Evolutionary conservation across 306 rosid genomes (phyloP).

Genomic region (Rosa chinensis): DNA sequence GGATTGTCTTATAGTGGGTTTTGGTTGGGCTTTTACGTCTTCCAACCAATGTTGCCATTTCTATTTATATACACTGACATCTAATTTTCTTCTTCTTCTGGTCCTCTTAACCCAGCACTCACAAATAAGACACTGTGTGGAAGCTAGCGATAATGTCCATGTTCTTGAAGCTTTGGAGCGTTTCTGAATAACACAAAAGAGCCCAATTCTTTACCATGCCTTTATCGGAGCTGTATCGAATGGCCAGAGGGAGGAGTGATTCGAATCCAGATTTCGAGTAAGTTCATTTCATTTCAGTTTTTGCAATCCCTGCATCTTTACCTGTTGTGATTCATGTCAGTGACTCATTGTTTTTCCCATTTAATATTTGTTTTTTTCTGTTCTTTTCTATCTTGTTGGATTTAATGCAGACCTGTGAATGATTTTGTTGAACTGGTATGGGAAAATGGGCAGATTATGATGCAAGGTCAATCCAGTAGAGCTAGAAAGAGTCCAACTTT

Average conservation of each 20-base stretch:
- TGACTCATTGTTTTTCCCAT: not conserved
- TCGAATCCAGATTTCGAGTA: slow-evolving; percentile 61
- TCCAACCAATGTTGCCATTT: slow-evolving; percentile 22
- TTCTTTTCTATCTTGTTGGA: slow-evolving; percentile 22
- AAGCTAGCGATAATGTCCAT: slow-evolving; percentile 34
- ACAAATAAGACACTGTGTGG: slow-evolving; percentile 22
- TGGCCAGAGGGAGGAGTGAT: slow-evolving; percentile 59
- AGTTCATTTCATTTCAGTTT: slow-evolving; percentile 34
- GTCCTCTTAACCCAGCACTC: slow-evolving; percentile 32
- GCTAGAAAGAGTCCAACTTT: slow-evolving; percentile 56
- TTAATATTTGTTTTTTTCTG: slow-evolving; percentile 7
- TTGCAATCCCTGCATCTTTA: slow-evolving; percentile 16
- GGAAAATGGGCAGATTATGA: slow-evolving; percentile 84
- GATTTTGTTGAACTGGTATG: slow-evolving; percentile 85
- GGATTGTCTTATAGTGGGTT: slow-evolving; percentile 44
- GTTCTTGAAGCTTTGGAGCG: slow-evolving; percentile 37
- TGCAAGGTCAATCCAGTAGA: slow-evolving; percentile 76
- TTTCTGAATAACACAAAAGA: slow-evolving; percentile 33
- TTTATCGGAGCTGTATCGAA: slow-evolving; percentile 73
- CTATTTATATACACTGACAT: not conserved
- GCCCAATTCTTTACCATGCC: slow-evolving; percentile 62
- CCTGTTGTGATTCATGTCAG: slow-evolving; percentile 20
- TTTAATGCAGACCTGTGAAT: slow-evolving; percentile 62
- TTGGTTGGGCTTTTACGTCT: slow-evolving; percentile 43
- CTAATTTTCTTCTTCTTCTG: slow-evolving; percentile 26